phyloP scores from a whole-genome alignment of 805 yeast genomes.

The Yueomyces sinensis region DNA sequence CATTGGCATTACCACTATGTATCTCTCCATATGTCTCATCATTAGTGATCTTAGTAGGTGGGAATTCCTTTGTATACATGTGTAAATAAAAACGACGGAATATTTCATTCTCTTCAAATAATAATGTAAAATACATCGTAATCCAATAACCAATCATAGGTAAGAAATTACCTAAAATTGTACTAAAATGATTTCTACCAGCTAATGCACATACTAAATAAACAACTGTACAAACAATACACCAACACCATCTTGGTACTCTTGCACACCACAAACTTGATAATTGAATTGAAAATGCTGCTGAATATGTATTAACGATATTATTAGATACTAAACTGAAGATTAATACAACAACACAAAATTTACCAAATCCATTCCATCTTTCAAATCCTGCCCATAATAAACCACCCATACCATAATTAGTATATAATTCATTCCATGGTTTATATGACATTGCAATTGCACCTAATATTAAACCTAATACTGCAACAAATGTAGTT shows the following conservation, averaged over 20 bases:
- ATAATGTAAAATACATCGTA: constrained; percentile 59
- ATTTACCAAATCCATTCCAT: constrained; percentile 71
- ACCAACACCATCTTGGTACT: constrained; percentile 71
- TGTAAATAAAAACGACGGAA: constrained; percentile 42
- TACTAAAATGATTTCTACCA: constrained; percentile 60
- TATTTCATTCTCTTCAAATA: constrained; percentile 58
- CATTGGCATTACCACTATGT: background rate
- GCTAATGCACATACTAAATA: constrained; percentile 61
- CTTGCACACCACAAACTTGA: constrained; percentile 39
- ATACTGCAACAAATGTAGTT: constrained; percentile 59
- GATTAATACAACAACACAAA: constrained; percentile 54
- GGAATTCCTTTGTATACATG: constrained; percentile 33
- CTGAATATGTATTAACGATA: constrained; percentile 67
- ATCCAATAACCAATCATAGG: constrained; percentile 93
- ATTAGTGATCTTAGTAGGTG: constrained; percentile 6
- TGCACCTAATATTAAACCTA: constrained; percentile 60
- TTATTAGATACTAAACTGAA: constrained; percentile 72
- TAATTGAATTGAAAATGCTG: constrained; percentile 67
- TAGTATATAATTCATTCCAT: constrained; percentile 45
- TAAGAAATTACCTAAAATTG: constrained; percentile 64
- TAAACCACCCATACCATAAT: constrained; percentile 65
- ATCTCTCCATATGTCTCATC: background rate
- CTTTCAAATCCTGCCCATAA: constrained; percentile 47
- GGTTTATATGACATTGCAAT: constrained; percentile 44
- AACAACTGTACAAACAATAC: constrained; percentile 45